Percentiles rank a stretch among this genome's conserved stretches.
phyloP scores from a whole-genome alignment of 2,329 filamentous ascomycete genomes.

The Penicillium sp. region DNA sequence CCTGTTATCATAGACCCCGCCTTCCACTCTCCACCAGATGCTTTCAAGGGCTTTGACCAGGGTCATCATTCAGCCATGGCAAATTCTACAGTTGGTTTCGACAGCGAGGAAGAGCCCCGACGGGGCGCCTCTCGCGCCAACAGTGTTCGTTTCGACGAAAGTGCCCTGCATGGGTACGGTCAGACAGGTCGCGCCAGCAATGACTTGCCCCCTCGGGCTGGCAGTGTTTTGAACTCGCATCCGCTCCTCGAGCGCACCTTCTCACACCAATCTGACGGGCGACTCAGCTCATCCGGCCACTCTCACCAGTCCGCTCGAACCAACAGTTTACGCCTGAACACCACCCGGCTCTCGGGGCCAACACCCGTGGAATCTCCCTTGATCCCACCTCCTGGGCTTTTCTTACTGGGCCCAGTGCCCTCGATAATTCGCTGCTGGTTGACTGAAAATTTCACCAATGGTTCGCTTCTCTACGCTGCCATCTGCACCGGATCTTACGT shows the following conservation, averaged over 20 bases:
- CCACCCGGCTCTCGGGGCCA: constrained; percentile 62
- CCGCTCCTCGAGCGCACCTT: constrained; percentile 85
- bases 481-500: constrained; percentile 89
- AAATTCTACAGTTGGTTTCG: constrained; percentile 73
- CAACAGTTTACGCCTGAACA: constrained; percentile 83
- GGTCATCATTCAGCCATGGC: constrained; percentile 80
- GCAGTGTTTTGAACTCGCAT: constrained; percentile 76
- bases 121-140: constrained; percentile 91
- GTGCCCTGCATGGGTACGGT: constrained; percentile 84
- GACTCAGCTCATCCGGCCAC: constrained; percentile 90
- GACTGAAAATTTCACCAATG: constrained; percentile 85
- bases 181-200: constrained; percentile 80
- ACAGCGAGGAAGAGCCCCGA: constrained; percentile 81
- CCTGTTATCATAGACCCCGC: constrained; percentile 63
- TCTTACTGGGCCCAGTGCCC: constrained; percentile 83
- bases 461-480: constrained; percentile 84
- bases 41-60: constrained; percentile 84
- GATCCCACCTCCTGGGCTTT: constrained; percentile 78
- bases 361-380: constrained; percentile 71
- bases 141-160: constrained; percentile 96
- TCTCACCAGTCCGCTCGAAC: constrained; percentile 75
- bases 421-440: constrained; percentile 97
- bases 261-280: constrained; percentile 94
- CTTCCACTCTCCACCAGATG: constrained; percentile 76
- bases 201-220: constrained; percentile 77